phyloP scores from a whole-genome alignment of 768 basidiomycete species.

The Rhizopogon vinicolor region DNA sequence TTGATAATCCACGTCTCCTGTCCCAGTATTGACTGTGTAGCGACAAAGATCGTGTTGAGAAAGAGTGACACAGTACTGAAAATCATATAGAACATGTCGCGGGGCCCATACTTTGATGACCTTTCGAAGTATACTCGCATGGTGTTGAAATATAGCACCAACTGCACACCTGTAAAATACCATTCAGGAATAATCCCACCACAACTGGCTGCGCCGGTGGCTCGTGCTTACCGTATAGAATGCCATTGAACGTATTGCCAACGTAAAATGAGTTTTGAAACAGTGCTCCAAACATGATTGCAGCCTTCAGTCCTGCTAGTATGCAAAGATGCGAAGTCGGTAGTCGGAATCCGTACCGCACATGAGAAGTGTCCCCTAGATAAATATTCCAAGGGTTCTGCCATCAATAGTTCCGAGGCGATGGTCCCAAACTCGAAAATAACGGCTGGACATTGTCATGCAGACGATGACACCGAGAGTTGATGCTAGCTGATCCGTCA shows the following conservation, averaged over 20 bases:
- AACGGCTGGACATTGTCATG: background rate
- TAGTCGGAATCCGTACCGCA: background rate
- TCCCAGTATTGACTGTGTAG: constrained; percentile 24
- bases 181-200: background rate
- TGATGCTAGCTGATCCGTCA: background rate
- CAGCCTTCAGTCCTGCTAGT: background rate
- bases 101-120: background rate
- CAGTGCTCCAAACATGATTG: constrained; percentile 1
- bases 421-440: background rate
- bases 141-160: constrained; percentile 21
- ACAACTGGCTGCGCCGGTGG: too few relatives aligned
- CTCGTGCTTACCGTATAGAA: constrained; percentile 9
- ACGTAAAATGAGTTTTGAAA: constrained; percentile 15
- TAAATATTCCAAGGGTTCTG: background rate
- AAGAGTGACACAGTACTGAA: constrained; percentile 24
- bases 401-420: background rate
- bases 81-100: constrained; percentile 15
- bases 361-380: background rate
- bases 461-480: background rate
- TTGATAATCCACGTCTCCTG: constrained; percentile 34
- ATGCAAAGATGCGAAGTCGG: background rate
- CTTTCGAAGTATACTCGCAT: constrained; percentile 13
- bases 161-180: constrained; percentile 14
- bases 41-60: constrained; percentile 29
- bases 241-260: constrained; percentile 10